Evolutionary conservation across 2,329 filamentous ascomycete species (phyloP).

Genomic region (Botryotinia narcissicola): DNA sequence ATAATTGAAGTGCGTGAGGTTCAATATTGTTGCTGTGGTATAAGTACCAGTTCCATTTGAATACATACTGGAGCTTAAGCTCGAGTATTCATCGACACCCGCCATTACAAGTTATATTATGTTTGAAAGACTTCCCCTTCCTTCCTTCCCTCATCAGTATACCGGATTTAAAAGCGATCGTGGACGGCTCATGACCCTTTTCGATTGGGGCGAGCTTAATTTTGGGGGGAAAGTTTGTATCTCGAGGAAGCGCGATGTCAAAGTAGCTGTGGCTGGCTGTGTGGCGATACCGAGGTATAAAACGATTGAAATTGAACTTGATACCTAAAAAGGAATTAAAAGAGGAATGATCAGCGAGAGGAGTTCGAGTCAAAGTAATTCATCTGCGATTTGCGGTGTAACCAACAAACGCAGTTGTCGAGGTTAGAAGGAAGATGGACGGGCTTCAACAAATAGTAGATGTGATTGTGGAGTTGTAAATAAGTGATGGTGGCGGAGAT

Average conservation of each 20-base stretch:
- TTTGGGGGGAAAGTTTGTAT: not conserved
- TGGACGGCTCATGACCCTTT: conserved; percentile 26
- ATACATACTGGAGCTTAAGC: conserved; percentile 24
- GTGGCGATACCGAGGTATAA: conserved; percentile 15
- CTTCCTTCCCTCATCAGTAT: conserved; percentile 36
- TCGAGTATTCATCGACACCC: conserved; percentile 30
- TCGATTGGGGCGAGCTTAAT: conserved; percentile 10
- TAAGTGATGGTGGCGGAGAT: conserved; percentile 20
- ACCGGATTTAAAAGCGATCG: conserved; percentile 29
- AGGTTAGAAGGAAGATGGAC: conserved; percentile 2
- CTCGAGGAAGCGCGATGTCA: not conserved
- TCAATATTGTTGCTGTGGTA: conserved; percentile 28
- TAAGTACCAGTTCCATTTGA: conserved; percentile 25
- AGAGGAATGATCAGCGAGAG: conserved; percentile 18
- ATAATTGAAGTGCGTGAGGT: conserved; percentile 47
- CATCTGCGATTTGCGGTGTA: conserved; percentile 17
- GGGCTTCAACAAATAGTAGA: conserved; percentile 6
- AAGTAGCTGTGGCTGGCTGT: conserved; percentile 6
- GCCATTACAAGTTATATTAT: conserved; percentile 36
- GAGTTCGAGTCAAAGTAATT: conserved; percentile 1
- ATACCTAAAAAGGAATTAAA: conserved; percentile 10
- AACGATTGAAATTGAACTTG: conserved; percentile 13
- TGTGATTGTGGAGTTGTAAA: conserved; percentile 1
- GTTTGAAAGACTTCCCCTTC: conserved; percentile 23
- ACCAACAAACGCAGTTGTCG: conserved; percentile 7